Base-by-base conservation (phyloP, 2,329 filamentous ascomycete species). In the Aurifilum marmelostoma region DNA sequence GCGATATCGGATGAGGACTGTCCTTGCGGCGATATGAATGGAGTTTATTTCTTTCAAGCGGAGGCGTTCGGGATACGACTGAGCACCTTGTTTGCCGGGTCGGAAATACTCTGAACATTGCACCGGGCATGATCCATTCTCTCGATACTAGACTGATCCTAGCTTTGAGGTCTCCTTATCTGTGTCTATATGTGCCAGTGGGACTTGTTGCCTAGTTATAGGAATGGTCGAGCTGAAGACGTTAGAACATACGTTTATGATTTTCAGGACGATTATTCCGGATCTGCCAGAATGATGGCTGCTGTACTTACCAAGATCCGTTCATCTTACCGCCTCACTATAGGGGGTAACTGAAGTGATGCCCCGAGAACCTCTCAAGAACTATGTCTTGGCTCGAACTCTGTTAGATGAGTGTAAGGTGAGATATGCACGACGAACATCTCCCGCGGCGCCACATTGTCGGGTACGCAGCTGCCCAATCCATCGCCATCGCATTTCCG, bases 391-490 rank as follows among this genome's bases (percentile, higher is more conserved):
- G 24, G 1, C n/a, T 14, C 2, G 6, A 29, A 3, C 8, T 29
- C 52, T 16, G 32, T 29, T 32, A 29, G 14, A 29, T 34, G 34
- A 4, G 4, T 34, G n/a, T 56, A 29, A 29, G 52, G 12, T 32
- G 43, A 47, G 43, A n/a, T 29, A 29, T 56, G 52, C 24, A 29
- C 27, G 12, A 29, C 27, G 24, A 29, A 16, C 52, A 32, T 56
- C 24, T 18, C 27, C 52, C 52, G 52, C 24, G 5, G 52, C 29
- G 52, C 52, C 52, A 56, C 24, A 29, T 16, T 18, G 27, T 32
- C 52, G 52, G 52, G 27, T 32, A 29, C 24, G 52, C 24, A 56
- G 52, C 27, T 56, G 52, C 52, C 52, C 52, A 56, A 56, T 56
- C 27, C 52, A 32, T 56, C 27, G 52, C 18, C 52, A 56, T 29